phyloP scores from a whole-genome alignment of 2,329 filamentous ascomycete species.

The Xylariaceae sp. region DNA sequence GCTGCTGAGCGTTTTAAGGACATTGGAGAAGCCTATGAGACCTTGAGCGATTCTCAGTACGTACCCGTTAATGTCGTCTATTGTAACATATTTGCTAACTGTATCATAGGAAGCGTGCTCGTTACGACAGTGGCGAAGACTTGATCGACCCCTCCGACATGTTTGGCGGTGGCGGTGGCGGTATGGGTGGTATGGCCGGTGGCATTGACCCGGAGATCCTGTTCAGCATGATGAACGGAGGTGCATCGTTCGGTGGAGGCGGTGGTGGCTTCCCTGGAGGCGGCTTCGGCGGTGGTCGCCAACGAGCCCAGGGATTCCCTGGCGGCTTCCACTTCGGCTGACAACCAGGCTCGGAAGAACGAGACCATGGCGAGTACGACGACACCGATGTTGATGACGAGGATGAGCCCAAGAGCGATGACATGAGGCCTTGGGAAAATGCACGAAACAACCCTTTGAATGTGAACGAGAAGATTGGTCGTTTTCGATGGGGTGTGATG shows the following conservation, averaged over 20 bases:
- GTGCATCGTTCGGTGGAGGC: slow-evolving; percentile 52
- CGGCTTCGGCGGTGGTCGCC: slow-evolving; percentile 42
- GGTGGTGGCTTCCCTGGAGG: slow-evolving; percentile 43
- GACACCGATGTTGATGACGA: slow-evolving; percentile 24
- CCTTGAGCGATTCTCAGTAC: slow-evolving; percentile 87
- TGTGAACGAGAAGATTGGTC: slow-evolving; percentile 25
- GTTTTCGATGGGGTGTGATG: slow-evolving; percentile 30
- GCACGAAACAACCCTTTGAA: slow-evolving; percentile 15
- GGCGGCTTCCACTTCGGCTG: slow-evolving; percentile 59
- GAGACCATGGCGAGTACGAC: slow-evolving; percentile 31
- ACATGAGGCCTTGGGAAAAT: slow-evolving; percentile 11
- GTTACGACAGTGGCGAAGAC: slow-evolving; percentile 91
- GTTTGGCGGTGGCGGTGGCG: slow-evolving; percentile 63
- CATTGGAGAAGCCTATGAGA: slow-evolving; percentile 95
- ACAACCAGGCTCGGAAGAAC: slow-evolving; percentile 34
- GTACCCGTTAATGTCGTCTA: slow-evolving; percentile 35
- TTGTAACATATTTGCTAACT: slow-evolving; percentile 35
- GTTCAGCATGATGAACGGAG: slow-evolving; percentile 78
- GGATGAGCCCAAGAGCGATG: slow-evolving; percentile 21
- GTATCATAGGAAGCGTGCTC: slow-evolving; percentile 68
- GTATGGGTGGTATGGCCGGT: slow-evolving; percentile 45
- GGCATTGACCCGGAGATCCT: slow-evolving; percentile 76
- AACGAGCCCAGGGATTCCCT: slow-evolving; percentile 41
- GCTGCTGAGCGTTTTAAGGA: slow-evolving; percentile 97
- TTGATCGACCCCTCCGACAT: slow-evolving; percentile 84